Base-by-base conservation (phyloP, 306 rosid genomes). In the Prunus fruticosa region DNA sequence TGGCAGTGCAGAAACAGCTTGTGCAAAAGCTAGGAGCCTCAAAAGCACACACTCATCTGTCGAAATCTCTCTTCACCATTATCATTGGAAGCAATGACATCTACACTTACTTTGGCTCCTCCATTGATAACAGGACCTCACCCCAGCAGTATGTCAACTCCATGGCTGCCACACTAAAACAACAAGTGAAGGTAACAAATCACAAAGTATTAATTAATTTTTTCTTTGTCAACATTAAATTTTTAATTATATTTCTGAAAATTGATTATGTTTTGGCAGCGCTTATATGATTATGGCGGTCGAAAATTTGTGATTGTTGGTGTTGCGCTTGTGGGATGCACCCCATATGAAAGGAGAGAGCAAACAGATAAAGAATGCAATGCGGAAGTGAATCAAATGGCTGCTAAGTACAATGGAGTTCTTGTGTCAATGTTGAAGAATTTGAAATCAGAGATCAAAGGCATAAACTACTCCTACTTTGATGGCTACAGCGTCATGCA, bases 51-150 rank as follows among this genome's bases (percentile, higher is more conserved):
- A 47, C 49, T 0, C 93, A 78, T 54, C 72, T 90, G 5, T 87
- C 97, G 28, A 86, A 86, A 68, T 94, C 93, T 41, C 83, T 92
- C n/a, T 84, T 90, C 45, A 10, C 49, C 27, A 30, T 86, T 51
- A 86, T 83, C 46, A 94, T 87, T 32, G 98, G 97, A 45, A 83
- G 97, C 85, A 94, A 94, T 20, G 97, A 94, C 82, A 72, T 94
- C 11, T 89, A 84, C n/a, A 82, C 86, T 43, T 92, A 91, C 82
- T 80, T 73, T 25, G 73, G 53, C 45, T 85, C 94, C 1, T 63
- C 79, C 56, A 81, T 76, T 25, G 81, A 50, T 1, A 84, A 85
- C 25, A 23, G 19, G 20, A 79, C n/a, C 80, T 84, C 96, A 3
- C 89, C 91, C 1, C 86, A 76, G 47, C 93, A 90, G 43, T 89